Base-by-base conservation (phyloP, 2,329 filamentous ascomycete species). In the Aureobasidium vineae region DNA sequence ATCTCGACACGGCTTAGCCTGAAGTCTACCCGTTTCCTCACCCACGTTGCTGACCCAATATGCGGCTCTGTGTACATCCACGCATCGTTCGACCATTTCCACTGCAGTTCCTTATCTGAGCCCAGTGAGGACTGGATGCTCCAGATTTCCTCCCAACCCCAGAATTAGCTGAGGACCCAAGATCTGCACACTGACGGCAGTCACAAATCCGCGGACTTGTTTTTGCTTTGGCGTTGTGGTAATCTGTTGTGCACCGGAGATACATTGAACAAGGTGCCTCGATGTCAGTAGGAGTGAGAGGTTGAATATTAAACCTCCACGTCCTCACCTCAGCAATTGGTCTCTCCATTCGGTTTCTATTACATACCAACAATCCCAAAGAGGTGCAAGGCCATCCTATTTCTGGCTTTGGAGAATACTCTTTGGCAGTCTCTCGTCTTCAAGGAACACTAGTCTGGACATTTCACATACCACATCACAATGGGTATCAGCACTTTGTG, bases 401-500 rank as follows among this genome's bases (percentile, higher is more conserved):
- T 41, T 28, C 45, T 63, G 59, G 43, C 33, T 23, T 41, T 28
- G 43, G 31, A 15, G 28, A 65, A 16, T 31, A 10, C 19, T 54
- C 49, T 65, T 36, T 21, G 50, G 33, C n/a, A 41, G 33, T 64
- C 28, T 53, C 38, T 53, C 19, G 7, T 33, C 31, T 33, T 19
- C 47, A 53, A 49, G 16, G 16, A 23, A 45, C 28, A 31, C 33
- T 36, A 36, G 26, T 45, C 36, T 31, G 43, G 28, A 40, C 38
- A 65, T 65, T 54, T 21, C 61, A 33, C 38, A 54, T n/a, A 36
- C 38, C 36, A 53, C 13, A 57, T 49, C 45, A 60, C 23, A 16
- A 69, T 69, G 68, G 61, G 66, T 33, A 59, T 69, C 36, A 65
- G 41, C 52, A 16, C 41, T 10, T 70, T 79, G 10, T 85, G 80